Conservation (phyloP, 352 stramenopile genomes). For the Globisporangium echinulatum region DNA sequence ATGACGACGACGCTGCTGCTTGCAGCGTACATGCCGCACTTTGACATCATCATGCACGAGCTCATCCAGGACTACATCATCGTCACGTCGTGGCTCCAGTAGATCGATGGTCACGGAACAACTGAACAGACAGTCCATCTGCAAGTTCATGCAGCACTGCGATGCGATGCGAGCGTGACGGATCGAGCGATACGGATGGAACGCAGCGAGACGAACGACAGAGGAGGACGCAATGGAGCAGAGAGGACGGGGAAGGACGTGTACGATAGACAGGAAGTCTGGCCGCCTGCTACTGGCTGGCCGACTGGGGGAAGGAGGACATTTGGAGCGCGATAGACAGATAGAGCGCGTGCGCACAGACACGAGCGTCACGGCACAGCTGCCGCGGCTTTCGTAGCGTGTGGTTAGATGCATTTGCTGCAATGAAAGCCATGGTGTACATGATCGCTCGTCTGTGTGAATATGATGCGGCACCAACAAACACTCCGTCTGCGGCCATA, state of each 20-base stretch:
- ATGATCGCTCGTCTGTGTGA: neutral
- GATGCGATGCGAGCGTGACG: neutral
- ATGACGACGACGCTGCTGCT: conserved; percentile 71
- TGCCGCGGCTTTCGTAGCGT: neutral
- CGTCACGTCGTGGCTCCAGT: conserved; percentile 44
- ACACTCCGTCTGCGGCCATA: too few species aligned
- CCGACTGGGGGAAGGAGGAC: too few species aligned
- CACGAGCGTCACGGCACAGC: too few species aligned
- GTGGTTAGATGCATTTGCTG: neutral
- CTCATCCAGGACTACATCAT: conserved; percentile 53
- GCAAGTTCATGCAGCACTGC: neutral
- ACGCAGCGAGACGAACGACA: neutral
- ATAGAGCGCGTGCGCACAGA: neutral
- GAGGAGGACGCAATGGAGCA: neutral
- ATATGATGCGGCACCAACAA: too few species aligned
- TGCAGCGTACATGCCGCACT: conserved; percentile 69
- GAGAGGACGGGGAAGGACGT: neutral
- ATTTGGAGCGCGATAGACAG: neutral
- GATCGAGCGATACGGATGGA: too few species aligned
- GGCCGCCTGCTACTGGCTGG: too few species aligned
- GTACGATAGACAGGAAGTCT: neutral
- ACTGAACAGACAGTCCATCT: too few species aligned
- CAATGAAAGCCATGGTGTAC: neutral
- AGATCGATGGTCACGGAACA: neutral
- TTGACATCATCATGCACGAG: conserved; percentile 74